A percentile compares a stretch with the other conserved stretches of the same genome.
Evolutionary conservation across 768 basidiomycete genomes (phyloP).

Genomic region (Phaeotremella skinneri): DNA sequence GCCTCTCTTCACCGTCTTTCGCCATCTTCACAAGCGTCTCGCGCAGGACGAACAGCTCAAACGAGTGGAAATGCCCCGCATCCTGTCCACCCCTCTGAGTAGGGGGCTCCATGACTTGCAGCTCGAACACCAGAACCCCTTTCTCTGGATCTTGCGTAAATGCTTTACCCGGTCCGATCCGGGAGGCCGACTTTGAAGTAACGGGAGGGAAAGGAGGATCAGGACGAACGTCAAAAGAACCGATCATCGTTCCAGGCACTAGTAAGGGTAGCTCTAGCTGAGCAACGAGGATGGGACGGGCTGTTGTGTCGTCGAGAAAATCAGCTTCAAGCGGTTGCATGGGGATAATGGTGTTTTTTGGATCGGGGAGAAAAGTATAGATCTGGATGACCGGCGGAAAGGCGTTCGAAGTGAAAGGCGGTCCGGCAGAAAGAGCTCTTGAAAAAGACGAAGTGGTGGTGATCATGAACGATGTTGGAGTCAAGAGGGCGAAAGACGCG

Average conservation of each 20-base stretch:
- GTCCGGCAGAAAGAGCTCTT: conserved; percentile 23
- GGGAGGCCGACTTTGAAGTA: background rate
- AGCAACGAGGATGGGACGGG: conserved; percentile 33
- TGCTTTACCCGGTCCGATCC: conserved; percentile 20
- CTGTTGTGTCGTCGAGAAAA: conserved; percentile 36
- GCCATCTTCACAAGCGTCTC: conserved; percentile 35
- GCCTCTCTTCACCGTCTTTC: conserved; percentile 27
- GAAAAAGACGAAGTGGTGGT: conserved; percentile 37
- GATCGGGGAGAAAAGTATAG: conserved; percentile 36
- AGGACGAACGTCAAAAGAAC: conserved; percentile 38
- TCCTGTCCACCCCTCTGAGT: background rate
- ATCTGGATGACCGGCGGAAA: conserved; percentile 46
- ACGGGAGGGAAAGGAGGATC: conserved; percentile 40
- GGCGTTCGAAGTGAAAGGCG: conserved; percentile 15
- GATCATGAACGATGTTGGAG: conserved; percentile 44
- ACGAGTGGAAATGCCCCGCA: conserved; percentile 12
- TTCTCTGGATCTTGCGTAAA: conserved; percentile 42
- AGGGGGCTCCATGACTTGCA: conserved; percentile 25
- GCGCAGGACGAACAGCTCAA: conserved; percentile 41
- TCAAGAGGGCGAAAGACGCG: conserved; percentile 37
- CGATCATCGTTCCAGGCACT: conserved; percentile 22
- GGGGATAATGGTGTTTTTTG: conserved; percentile 20
- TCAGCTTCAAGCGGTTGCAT: conserved; percentile 36
- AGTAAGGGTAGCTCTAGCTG: conserved; percentile 38
- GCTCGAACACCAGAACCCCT: conserved; percentile 41